Evolutionary conservation across 2,329 filamentous ascomycete species (phyloP).

Genomic region (Aspergillus amoenus): DNA sequence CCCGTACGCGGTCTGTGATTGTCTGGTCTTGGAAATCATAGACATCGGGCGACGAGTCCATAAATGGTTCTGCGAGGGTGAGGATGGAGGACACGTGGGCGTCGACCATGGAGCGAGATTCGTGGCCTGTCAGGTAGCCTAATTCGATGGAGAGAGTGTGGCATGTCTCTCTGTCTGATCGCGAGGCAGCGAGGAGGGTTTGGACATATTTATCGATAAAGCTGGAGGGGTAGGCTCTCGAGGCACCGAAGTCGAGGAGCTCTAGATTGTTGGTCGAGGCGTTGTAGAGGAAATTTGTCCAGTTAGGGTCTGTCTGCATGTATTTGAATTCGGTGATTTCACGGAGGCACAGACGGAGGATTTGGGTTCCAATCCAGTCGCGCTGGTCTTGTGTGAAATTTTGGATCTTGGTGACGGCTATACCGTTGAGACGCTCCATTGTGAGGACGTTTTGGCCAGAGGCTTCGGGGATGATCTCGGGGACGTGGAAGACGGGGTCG

Average conservation of each 20-base stretch:
- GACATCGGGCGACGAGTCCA: constrained; percentile 69
- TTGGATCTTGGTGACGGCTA: constrained; percentile 77
- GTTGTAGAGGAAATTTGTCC: constrained; percentile 98
- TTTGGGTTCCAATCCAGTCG: constrained; percentile 95
- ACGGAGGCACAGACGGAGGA: constrained; percentile 84
- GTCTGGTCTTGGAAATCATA: constrained; percentile 96
- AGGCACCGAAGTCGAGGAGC: constrained; percentile 93
- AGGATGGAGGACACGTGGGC: constrained; percentile 87
- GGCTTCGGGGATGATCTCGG: constrained; percentile 73
- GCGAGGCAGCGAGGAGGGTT: constrained; percentile 76
- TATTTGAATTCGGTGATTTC: constrained; percentile 94
- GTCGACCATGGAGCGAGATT: constrained; percentile 81
- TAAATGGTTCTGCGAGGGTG: constrained; percentile 89
- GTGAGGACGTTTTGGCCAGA: constrained; percentile 85
- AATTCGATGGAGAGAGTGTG: constrained; percentile 69
- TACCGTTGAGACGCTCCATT: constrained; percentile 86
- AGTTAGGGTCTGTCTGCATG: constrained; percentile 99
- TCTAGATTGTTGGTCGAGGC: constrained; percentile 69
- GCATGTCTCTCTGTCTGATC: constrained; percentile 64
- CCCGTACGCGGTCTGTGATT: constrained; percentile 89
- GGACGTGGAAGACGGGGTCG: constrained; percentile 77
- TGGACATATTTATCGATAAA: constrained; percentile 81
- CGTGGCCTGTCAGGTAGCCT: constrained; percentile 89
- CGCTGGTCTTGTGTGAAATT: constrained; percentile 77
- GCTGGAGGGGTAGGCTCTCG: constrained; percentile 74